Evolutionary conservation across 257 asterid genomes (phyloP).

Genomic region (Solanum habrochaites): DNA sequence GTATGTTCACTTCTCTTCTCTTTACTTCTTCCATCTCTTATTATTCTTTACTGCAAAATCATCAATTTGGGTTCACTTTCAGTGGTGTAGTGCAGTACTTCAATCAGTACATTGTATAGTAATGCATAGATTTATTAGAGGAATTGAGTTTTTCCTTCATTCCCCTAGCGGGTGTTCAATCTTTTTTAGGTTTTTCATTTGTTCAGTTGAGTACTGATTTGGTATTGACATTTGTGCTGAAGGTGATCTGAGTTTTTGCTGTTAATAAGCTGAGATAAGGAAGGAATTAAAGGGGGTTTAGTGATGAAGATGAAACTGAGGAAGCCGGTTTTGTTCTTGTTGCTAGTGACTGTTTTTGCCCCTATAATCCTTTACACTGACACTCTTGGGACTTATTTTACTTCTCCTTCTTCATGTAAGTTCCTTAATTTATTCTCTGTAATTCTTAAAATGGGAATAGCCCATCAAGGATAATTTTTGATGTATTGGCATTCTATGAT

Average conservation of each 20-base stretch:
- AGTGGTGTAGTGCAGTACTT: background rate
- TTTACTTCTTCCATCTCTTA: background rate
- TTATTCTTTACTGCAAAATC: background rate
- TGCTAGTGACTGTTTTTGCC: conserved; percentile 65
- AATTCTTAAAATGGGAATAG: background rate
- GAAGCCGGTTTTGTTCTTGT: conserved; percentile 46
- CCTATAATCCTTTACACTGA: conserved; percentile 68
- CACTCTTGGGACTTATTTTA: conserved; percentile 49
- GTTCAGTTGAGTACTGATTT: background rate
- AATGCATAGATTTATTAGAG: background rate
- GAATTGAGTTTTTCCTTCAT: background rate
- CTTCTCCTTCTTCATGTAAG: conserved; percentile 63
- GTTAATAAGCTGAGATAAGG: background rate
- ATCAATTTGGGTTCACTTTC: background rate
- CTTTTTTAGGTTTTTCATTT: background rate
- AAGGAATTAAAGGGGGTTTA: background rate
- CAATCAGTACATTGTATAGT: background rate
- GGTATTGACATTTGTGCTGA: background rate
- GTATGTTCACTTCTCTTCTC: background rate
- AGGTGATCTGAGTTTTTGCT: background rate
- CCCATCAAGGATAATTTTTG: background rate
- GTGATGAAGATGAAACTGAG: conserved; percentile 45
- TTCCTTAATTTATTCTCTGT: background rate
- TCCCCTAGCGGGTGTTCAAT: background rate
- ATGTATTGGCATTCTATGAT: background rate